phyloP scores from a whole-genome alignment of 2,329 filamentous ascomycete genomes.

The Talaromyces sp. region DNA sequence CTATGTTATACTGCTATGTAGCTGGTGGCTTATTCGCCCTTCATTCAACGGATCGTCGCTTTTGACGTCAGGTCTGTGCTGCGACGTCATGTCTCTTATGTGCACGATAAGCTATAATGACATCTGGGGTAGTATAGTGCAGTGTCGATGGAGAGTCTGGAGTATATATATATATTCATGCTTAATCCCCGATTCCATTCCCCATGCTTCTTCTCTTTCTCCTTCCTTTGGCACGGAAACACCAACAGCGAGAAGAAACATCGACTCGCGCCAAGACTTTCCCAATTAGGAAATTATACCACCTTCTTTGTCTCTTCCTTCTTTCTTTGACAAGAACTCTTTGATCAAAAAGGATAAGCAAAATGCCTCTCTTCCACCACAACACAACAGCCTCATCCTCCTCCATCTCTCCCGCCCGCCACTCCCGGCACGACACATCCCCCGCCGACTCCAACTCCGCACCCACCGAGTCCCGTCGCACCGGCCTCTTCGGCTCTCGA shows the following conservation, averaged over 20 bases:
- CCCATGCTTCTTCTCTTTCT: too few relatives aligned
- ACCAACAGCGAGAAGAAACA: neutral
- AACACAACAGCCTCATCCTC: neutral
- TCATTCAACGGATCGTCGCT: constrained; percentile 9
- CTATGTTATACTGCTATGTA: too few relatives aligned
- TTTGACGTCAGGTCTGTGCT: constrained; percentile 18
- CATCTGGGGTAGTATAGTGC: neutral
- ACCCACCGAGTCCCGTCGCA: constrained; percentile 2
- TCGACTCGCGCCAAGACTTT: neutral
- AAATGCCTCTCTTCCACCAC: constrained; percentile 19
- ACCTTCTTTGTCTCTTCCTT: too few relatives aligned
- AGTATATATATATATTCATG: neutral
- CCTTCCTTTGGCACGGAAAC: neutral
- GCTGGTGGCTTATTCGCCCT: constrained; percentile 7
- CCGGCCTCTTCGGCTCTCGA: constrained; percentile 5
- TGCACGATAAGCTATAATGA: neutral
- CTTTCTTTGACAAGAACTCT: neutral
- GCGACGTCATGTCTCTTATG: constrained; percentile 12
- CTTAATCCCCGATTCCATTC: neutral
- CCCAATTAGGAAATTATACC: constrained; percentile 4
- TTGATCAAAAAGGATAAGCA: neutral
- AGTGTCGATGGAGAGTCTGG: neutral
- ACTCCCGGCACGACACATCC: neutral
- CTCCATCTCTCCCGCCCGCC: neutral
- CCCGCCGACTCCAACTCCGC: neutral